A percentile compares a stretch with the other conserved stretches of the same genome.
Conservation (phyloP, 2,329 filamentous ascomycete genomes). For the Aphanocladium album region DNA sequence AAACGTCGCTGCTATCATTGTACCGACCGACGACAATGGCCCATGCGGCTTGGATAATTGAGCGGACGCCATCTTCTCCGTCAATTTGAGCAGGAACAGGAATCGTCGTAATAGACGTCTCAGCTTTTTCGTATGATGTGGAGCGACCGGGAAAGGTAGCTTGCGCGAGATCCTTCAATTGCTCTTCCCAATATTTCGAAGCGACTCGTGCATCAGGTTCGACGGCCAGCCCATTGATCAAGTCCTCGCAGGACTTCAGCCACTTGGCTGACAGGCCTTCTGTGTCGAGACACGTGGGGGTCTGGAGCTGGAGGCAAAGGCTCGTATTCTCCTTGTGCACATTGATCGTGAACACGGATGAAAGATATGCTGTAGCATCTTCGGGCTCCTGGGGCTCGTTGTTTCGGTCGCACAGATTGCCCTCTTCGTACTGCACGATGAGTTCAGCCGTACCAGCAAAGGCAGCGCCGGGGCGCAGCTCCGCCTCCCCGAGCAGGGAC, state of each 20-base stretch:
- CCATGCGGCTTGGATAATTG: conserved; percentile 5
- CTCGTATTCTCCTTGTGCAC: neutral
- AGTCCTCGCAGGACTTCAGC: neutral
- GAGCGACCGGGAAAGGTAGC: neutral
- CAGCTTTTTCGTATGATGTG: neutral
- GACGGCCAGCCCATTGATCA: neutral
- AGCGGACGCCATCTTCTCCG: neutral
- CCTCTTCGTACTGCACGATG: neutral
- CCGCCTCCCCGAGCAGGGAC: neutral
- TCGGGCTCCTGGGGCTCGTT: neutral
- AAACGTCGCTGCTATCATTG: neutral
- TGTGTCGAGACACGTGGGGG: neutral
- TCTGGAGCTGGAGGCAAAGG: neutral
- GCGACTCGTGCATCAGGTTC: neutral
- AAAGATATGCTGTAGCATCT: neutral
- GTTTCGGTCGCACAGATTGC: neutral
- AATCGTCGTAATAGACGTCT: neutral
- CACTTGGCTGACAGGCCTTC: neutral
- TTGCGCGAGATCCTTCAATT: neutral
- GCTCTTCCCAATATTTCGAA: neutral
- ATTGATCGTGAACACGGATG: neutral
- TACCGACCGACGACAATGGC: neutral
- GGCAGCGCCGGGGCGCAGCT: neutral
- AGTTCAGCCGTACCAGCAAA: neutral
- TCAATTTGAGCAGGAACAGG: neutral